These are phyloP conservation scores for Aureobasidium subglaciale DNA, from an alignment of 2,329 filamentous ascomycete genomes.

Conservation along the genomic window DNA sequence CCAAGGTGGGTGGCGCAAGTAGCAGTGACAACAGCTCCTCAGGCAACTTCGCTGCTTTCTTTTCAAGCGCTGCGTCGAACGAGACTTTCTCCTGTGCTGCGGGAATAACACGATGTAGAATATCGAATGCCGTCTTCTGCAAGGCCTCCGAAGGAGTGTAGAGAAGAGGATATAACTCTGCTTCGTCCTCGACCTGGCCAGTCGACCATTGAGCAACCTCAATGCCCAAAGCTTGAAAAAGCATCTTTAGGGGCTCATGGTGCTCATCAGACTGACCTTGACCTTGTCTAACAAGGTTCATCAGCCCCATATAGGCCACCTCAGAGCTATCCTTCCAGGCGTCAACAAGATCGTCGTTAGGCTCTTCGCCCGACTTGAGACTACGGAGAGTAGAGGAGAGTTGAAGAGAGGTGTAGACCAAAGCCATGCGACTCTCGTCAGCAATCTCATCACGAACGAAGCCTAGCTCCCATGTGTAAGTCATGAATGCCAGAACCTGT, in stretches of 20 bases:
- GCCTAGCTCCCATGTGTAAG: conserved; percentile 28
- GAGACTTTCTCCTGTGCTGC: conserved; percentile 73
- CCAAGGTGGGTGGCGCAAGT: conserved; percentile 66
- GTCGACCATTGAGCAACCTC: conserved; percentile 59
- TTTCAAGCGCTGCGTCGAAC: conserved; percentile 65
- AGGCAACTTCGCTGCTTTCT: conserved; percentile 65
- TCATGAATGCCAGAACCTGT: conserved; percentile 32
- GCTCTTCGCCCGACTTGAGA: conserved; percentile 50
- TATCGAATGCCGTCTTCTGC: conserved; percentile 70
- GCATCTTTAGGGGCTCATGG: conserved; percentile 64
- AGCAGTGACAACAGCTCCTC: conserved; percentile 80
- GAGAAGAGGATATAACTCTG: conserved; percentile 67
- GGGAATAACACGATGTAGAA: conserved; percentile 76
- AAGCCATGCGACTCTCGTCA: conserved; percentile 22
- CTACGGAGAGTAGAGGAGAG: conserved; percentile 58
- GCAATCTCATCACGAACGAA: conserved; percentile 9
- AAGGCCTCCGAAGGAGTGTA: conserved; percentile 67
- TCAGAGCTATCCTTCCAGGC: conserved; percentile 57
- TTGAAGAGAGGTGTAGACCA: conserved; percentile 65
- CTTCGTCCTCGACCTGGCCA: conserved; percentile 54
- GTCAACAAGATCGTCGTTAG: conserved; percentile 82
- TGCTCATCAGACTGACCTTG: conserved; percentile 44
- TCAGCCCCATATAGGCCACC: conserved; percentile 49
- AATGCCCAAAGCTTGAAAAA: conserved; percentile 66
- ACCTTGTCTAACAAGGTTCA: conserved; percentile 53